Evolutionary conservation across 2,329 filamentous ascomycete genomes (phyloP).

Genomic region (Aureobasidium sp.): DNA sequence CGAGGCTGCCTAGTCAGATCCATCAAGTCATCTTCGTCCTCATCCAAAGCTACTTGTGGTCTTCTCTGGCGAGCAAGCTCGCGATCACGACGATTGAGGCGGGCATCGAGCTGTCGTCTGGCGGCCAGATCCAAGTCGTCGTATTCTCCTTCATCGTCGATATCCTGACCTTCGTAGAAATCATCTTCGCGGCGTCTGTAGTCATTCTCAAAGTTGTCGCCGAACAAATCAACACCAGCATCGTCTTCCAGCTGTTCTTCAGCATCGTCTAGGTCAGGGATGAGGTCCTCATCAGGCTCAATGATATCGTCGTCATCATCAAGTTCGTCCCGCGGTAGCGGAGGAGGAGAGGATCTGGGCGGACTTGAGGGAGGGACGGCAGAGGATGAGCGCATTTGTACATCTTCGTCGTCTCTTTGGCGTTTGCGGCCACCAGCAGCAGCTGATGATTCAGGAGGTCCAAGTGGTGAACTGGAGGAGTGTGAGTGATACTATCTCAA

Average conservation of each 20-base stretch:
- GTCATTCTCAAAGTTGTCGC: slow-evolving; percentile 59
- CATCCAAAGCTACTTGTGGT: slow-evolving; percentile 65
- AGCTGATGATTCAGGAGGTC: neutral
- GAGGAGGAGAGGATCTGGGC: slow-evolving; percentile 53
- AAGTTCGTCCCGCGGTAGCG: slow-evolving; percentile 57
- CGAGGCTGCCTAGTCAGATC: slow-evolving; percentile 82
- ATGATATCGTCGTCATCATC: slow-evolving; percentile 62
- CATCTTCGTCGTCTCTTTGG: slow-evolving; percentile 54
- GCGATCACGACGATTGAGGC: slow-evolving; percentile 65
- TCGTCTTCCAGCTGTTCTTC: slow-evolving; percentile 65
- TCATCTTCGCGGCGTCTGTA: slow-evolving; percentile 49
- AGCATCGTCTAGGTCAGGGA: slow-evolving; percentile 58
- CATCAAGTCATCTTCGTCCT: slow-evolving; percentile 75
- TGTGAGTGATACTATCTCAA: neutral
- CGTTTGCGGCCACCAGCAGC: slow-evolving; percentile 53
- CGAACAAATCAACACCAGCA: slow-evolving; percentile 65
- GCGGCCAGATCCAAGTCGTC: slow-evolving; percentile 60
- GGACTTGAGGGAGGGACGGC: slow-evolving; percentile 56
- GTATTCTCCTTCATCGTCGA: slow-evolving; percentile 73
- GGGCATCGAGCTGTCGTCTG: slow-evolving; percentile 63
- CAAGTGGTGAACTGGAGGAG: slow-evolving; percentile 1
- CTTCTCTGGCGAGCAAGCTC: slow-evolving; percentile 59
- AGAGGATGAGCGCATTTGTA: slow-evolving; percentile 50
- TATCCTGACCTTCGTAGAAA: slow-evolving; percentile 60
- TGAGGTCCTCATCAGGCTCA: slow-evolving; percentile 60